Percentiles rank a stretch among this genome's conserved stretches.
phyloP scores from a whole-genome alignment of 495 filamentous ascomycete species.

The Trypethelium eluteriae region DNA sequence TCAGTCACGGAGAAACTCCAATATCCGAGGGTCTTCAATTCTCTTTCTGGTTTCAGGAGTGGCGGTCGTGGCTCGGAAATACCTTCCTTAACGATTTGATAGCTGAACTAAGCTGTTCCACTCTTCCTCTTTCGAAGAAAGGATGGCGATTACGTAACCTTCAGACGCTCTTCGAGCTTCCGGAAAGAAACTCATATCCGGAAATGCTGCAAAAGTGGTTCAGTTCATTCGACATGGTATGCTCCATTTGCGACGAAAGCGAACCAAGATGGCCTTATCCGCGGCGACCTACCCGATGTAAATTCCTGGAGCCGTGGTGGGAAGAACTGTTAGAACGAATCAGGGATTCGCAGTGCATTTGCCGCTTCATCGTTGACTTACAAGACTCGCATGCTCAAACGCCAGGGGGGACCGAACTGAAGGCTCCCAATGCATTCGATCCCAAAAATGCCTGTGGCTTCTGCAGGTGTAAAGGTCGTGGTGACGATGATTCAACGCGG shows the following conservation, averaged over 20 bases:
- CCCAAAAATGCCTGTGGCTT: slow-evolving; percentile 9
- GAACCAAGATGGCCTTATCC: slow-evolving; percentile 11
- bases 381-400: slow-evolving; percentile 10
- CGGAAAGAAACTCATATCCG: slow-evolving; percentile 3
- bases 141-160: slow-evolving; percentile 1
- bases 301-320: slow-evolving; percentile 10
- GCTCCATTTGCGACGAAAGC: slow-evolving; percentile 9
- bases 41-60: slow-evolving; percentile 11
- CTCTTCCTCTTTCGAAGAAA: slow-evolving; percentile 6
- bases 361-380: slow-evolving; percentile 6
- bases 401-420: not conserved
- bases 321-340: slow-evolving; percentile 11
- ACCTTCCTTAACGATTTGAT: slow-evolving; percentile 8
- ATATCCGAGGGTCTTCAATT: slow-evolving; percentile 11
- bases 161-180: slow-evolving; percentile 12
- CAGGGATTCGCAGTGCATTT: slow-evolving; percentile 8
- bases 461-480: not conserved
- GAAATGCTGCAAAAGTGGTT: slow-evolving; percentile 7
- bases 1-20: slow-evolving; percentile 9
- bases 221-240: slow-evolving; percentile 10
- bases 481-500: slow-evolving; percentile 3
- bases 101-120: slow-evolving; percentile 11
- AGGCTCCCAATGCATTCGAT: slow-evolving; percentile 6
- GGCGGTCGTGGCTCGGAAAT: slow-evolving; percentile 10
- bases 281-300: slow-evolving; percentile 5